These are phyloP conservation scores for Dryas octopetala DNA, from an alignment of 306 rosid genomes.

Conservation along the genomic window DNA sequence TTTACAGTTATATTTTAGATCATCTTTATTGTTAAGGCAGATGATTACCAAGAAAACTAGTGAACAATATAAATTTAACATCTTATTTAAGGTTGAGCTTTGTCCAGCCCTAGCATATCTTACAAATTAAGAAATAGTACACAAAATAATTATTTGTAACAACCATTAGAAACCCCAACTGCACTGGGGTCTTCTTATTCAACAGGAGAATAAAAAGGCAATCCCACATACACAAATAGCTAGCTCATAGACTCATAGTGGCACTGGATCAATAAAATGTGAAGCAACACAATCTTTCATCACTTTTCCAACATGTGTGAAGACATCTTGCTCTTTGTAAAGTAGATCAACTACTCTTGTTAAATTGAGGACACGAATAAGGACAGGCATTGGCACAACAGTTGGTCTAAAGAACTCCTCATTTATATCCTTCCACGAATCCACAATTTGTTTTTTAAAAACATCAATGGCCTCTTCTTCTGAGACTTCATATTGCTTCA, in stretches of 20 bases:
- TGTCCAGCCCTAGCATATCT: no score
- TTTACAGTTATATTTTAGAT: no score
- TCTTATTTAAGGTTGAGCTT: no score
- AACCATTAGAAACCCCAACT: no score
- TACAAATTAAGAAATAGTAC: no score
- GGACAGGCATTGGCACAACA: neutral
- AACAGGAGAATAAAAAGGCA: neutral
- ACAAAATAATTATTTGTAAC: no score
- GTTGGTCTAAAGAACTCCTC: neutral
- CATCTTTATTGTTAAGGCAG: no score
- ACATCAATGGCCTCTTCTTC: neutral
- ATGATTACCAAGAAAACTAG: no score
- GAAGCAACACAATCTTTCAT: neutral
- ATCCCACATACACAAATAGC: neutral
- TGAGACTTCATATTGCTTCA: constrained; percentile 14
- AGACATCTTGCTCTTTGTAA: neutral
- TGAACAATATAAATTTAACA: no score
- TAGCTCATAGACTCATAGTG: neutral
- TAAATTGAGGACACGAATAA: neutral
- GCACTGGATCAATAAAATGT: constrained; percentile 7
- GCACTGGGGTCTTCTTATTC: no score
- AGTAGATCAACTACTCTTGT: neutral
- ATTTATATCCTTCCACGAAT: constrained; percentile 15
- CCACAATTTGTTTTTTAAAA: neutral
- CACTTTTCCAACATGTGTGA: constrained; percentile 2